Evolutionary conservation across 2,329 filamentous ascomycete species (phyloP).

Genomic region (Verticillium zaregamsianum): DNA sequence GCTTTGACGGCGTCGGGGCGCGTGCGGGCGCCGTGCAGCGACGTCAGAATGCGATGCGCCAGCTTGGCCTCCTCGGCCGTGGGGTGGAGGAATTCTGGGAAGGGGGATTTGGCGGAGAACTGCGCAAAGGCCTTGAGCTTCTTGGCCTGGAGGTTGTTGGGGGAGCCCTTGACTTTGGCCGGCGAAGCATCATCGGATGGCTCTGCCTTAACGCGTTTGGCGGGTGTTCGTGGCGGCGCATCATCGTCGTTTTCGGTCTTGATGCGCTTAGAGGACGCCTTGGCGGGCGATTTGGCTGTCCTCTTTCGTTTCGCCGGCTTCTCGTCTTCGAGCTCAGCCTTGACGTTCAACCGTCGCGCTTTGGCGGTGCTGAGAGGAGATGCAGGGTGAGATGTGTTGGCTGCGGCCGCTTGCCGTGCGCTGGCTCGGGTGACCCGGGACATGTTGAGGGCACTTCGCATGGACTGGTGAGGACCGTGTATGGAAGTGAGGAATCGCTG

Average conservation of each 20-base stretch:
- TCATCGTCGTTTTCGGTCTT: conserved; percentile 11
- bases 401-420: conserved; percentile 6
- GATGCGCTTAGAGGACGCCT: conserved; percentile 8
- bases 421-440: conserved; percentile 12
- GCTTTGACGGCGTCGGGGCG: conserved; percentile 59
- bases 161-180: conserved; percentile 5
- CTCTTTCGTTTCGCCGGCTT: conserved; percentile 9
- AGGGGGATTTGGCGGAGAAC: conserved; percentile 50
- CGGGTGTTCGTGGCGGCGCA: neutral
- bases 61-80: conserved; percentile 64
- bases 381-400: neutral
- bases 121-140: conserved; percentile 39
- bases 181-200: neutral
- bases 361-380: neutral
- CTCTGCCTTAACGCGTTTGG: conserved; percentile 7
- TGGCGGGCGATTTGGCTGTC: neutral
- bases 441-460: conserved; percentile 2
- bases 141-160: conserved; percentile 29
- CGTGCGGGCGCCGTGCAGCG: conserved; percentile 59
- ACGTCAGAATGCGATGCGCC: conserved; percentile 61
- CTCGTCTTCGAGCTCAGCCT: neutral
- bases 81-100: conserved; percentile 62
- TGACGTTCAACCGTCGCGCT: neutral
- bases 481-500: neutral
- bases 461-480: neutral